Evolutionary conservation across 345 rosid genomes (phyloP), one percentile per base, ranked within the genome.

Genomic region (Populus pruinosa): DNA sequence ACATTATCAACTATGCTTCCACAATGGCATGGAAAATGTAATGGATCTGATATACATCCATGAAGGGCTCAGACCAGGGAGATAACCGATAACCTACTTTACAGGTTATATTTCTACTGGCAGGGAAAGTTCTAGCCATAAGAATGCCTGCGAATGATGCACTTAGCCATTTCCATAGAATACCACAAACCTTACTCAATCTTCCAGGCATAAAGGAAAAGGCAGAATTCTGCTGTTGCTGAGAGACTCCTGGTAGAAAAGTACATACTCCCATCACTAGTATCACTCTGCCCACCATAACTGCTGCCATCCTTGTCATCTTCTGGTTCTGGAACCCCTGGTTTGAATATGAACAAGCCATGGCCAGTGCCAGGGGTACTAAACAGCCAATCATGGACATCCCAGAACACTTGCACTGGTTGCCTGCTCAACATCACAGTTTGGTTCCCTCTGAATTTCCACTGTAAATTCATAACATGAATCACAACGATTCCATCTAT

Each of bases 381-480:
- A 72, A 96, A 94, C 81, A 96, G 73, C 99, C 99, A 96, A 68
- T 96, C 99, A 64, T 96, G 97, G 36, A 96, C 98, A 59, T 96
- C 97, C 89, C 98, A 96, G 74, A 87, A 85, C 25, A 96, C 92
- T 80, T 92, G 93, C 31, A 96, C 88, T 0, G 91, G 91, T 53
- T 90, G 93, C 77, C 85, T 90, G 20, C 91, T 93, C 10, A 92
- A 91, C 80, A 89, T 5, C 69, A 96, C 94, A n/a, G 92, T 92
- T 77, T 94, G 91, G 81, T 95, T 95, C 69, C 98, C 99, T 23
- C 99, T 87, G 80, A 96, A 96, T 71, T 92, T 94, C 99, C 98
- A 96, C 63, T 96, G 97, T 83, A 96, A 73, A 76, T 92, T 96
- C 85, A 78, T 90, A 6, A 96, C 89, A 20, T 96, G 97, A 18